Evolutionary conservation across 176 grass and related monocot genomes (phyloP), one percentile per base, ranked within the genome.

Genomic region (Chrysopogon serrulatus): DNA sequence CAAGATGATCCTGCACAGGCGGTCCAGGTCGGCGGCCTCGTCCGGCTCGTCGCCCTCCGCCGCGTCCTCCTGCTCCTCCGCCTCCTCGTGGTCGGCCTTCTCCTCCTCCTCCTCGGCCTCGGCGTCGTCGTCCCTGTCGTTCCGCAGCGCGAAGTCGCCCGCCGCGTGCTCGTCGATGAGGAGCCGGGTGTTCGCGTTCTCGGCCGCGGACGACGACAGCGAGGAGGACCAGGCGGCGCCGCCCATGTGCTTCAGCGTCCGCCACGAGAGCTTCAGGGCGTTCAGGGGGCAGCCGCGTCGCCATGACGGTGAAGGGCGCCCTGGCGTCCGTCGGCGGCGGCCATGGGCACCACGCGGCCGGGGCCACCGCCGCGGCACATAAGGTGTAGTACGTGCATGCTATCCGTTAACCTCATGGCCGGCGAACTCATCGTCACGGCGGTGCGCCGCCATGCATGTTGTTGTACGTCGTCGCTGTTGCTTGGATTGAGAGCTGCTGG

Each of bases 161-260:
- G 60, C 86, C 1, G 66, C 86, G 7, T 88, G 80, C 63, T 77
- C 88, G 45, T 90, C 91, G 37, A 43, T 83, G 80, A 51, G 79
- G 42, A 73, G 71, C 49, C 51, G 82, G 60, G 69, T 54, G 18
- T 76, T 33, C 79, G 67, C 73, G 28, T 78, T 68, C 69, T 73
- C 70, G 14, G 32, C 23, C 36, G 63, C 5, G 27, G 88, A 81
- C 37, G 37, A n/a, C 24, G 40, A 4, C 59, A 70, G 5, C 77
- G 85, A 87, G 2, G 90, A 83, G 6, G 47, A 66, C 43, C 60
- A 59, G 47, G 60, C 39, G 33, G 33, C 18, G 34, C 4, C 26
- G 53, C 71, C 65, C 30, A 7, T 77, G 42, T 94, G 92, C 92
- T 94, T 90, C 85, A 68, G 79, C 43, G 73, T 88, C 35, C 68